Evolutionary conservation across 2,329 filamentous ascomycete genomes (phyloP).

Genomic region (Lachnellula suecica): DNA sequence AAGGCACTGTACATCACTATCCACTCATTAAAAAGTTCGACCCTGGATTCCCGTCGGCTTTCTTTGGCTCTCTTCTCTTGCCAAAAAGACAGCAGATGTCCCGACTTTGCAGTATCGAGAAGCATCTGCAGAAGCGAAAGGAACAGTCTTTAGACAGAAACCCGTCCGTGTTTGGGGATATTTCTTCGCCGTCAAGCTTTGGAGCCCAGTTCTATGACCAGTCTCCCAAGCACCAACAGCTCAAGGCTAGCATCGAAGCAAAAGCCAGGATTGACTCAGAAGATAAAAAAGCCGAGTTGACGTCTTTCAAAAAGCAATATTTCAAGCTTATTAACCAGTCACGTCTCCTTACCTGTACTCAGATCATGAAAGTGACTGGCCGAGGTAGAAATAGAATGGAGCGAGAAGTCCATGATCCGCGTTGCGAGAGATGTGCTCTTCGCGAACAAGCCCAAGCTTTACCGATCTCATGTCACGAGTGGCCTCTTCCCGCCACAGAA

Average conservation of each 20-base stretch:
- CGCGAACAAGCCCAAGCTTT: constrained; percentile 36
- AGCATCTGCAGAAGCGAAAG: constrained; percentile 38
- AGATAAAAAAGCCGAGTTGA: constrained; percentile 37
- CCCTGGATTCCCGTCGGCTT: constrained; percentile 39
- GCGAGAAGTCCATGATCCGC: neutral
- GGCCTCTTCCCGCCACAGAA: constrained; percentile 48
- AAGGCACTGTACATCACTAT: constrained; percentile 37
- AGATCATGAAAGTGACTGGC: neutral
- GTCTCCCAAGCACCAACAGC: constrained; percentile 39
- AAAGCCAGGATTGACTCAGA: constrained; percentile 33
- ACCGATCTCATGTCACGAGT: constrained; percentile 51
- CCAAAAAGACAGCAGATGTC: constrained; percentile 43
- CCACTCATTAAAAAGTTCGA: constrained; percentile 46
- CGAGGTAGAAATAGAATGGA: neutral
- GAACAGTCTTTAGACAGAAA: constrained; percentile 1
- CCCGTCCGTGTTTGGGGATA: constrained; percentile 38
- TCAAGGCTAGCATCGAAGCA: constrained; percentile 38
- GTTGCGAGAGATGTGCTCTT: constrained; percentile 39
- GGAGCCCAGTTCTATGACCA: constrained; percentile 46
- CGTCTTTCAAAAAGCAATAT: constrained; percentile 16
- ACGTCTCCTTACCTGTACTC: constrained; percentile 2
- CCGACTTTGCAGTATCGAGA: constrained; percentile 45
- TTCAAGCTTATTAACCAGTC: constrained; percentile 25
- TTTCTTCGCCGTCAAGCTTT: constrained; percentile 40
- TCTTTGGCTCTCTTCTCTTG: constrained; percentile 47